Percentiles rank a stretch among this genome's conserved stretches.
Evolutionary conservation across 805 yeast genomes (phyloP).

Genomic region (Candida piceae): DNA sequence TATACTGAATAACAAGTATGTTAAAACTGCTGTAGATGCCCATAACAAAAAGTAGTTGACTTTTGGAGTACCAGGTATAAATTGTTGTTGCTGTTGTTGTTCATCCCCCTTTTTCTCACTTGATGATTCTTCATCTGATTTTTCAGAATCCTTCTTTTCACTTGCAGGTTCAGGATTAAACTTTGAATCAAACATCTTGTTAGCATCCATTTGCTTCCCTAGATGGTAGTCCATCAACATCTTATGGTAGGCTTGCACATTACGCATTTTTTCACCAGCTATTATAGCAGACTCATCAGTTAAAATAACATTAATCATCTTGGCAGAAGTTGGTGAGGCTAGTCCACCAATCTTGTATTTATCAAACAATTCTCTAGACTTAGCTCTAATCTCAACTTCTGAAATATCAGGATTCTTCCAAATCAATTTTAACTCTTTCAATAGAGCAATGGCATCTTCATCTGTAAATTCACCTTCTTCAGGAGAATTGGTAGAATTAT

Average conservation of each 20-base stretch:
- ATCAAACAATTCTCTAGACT: slow-evolving; percentile 18
- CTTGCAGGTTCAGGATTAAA: slow-evolving; percentile 23
- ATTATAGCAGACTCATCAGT: slow-evolving; percentile 19
- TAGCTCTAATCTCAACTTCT: slow-evolving; percentile 12
- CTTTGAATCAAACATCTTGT: slow-evolving; percentile 17
- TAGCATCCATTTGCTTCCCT: slow-evolving; percentile 22
- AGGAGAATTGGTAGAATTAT: background rate
- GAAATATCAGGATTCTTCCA: slow-evolving; percentile 21
- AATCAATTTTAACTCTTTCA: slow-evolving; percentile 20
- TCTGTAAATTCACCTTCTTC: slow-evolving; percentile 19
- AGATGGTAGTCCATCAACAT: slow-evolving; percentile 27
- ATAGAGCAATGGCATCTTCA: slow-evolving; percentile 23
- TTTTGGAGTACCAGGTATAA: slow-evolving; percentile 2
- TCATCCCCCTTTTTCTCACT: background rate
- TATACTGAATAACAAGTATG: slow-evolving; percentile 13
- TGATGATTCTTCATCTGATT: background rate
- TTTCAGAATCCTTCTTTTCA: too few relatives aligned
- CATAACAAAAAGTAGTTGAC: slow-evolving; percentile 19
- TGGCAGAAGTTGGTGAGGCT: slow-evolving; percentile 26
- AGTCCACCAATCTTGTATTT: slow-evolving; percentile 29
- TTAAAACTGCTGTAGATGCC: slow-evolving; percentile 16
- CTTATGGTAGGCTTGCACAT: slow-evolving; percentile 28
- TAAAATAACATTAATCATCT: slow-evolving; percentile 23
- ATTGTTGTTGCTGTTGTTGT: background rate
- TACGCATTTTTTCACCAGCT: slow-evolving; percentile 27